A percentile compares a stretch with the other conserved stretches of the same genome.
Conservation (phyloP, 441 rosid genomes). For the Erysimum cheiri region DNA sequence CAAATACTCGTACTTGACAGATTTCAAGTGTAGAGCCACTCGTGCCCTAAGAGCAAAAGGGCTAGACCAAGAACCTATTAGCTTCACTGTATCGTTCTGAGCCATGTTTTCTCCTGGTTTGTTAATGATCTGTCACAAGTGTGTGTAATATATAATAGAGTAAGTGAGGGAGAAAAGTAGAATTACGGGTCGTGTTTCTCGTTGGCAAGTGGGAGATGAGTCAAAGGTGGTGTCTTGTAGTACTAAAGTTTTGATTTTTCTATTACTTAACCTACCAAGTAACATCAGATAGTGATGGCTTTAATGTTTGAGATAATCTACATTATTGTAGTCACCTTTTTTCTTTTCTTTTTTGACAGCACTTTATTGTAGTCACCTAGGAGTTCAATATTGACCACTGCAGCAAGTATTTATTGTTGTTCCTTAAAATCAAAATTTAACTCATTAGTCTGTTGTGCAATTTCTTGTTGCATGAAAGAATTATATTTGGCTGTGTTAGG, state of each 20-base stretch:
- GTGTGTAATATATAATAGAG: background rate
- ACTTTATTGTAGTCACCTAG: background rate
- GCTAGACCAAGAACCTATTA: constrained; percentile 71
- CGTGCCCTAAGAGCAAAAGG: constrained; percentile 69
- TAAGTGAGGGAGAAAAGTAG: background rate
- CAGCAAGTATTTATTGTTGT: background rate
- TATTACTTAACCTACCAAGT: background rate
- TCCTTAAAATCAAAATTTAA: no score
- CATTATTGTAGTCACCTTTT: background rate
- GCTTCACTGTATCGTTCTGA: constrained; percentile 50
- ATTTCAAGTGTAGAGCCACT: constrained; percentile 72
- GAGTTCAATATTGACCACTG: background rate
- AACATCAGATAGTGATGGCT: background rate
- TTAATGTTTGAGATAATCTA: background rate
- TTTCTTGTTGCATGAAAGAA: constrained; percentile 53
- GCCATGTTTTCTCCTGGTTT: constrained; percentile 22
- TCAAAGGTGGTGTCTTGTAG: background rate
- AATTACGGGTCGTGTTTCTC: background rate
- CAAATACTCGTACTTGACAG: constrained; percentile 61
- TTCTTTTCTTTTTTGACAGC: no score
- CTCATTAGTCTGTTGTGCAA: background rate
- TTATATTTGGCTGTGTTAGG: constrained; percentile 74
- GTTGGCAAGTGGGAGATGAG: background rate
- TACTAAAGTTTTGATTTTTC: background rate
- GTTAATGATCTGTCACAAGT: background rate